These are phyloP conservation scores for Wickerhamiella lipophila DNA, from an alignment of 805 yeast species.

Conservation along the genomic window DNA sequence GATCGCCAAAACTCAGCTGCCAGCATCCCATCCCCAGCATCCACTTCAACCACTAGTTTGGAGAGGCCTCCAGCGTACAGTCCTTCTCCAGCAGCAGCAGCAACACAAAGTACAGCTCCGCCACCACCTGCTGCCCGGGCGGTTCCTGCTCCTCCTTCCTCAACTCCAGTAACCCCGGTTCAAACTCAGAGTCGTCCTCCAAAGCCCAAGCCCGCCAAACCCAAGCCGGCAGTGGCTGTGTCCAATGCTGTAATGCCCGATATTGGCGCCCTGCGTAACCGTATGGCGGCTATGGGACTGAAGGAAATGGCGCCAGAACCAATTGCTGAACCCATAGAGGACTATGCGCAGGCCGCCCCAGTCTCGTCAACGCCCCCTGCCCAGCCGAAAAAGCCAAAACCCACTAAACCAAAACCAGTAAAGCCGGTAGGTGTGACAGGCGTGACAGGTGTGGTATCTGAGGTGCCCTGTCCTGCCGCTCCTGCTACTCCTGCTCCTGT, in stretches of 20 bases:
- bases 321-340: background rate
- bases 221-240: conserved; percentile 7
- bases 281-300: conserved; percentile 9
- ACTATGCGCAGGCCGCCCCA: background rate
- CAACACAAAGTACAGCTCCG: too few relatives aligned
- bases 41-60: background rate
- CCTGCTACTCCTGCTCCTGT: conserved; percentile 2
- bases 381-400: conserved; percentile 3
- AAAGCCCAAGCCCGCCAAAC: conserved; percentile 19
- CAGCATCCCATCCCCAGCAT: background rate
- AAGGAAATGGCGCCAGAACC: background rate
- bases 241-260: conserved; percentile 3
- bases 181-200: conserved; percentile 13
- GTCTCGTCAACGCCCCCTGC: background rate
- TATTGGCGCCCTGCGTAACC: background rate
- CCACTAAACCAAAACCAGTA: background rate
- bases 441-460: too few relatives aligned
- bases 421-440: too few relatives aligned
- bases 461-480: too few relatives aligned
- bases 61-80: conserved; percentile 14
- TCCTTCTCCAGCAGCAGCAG: too few relatives aligned
- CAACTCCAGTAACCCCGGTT: too few relatives aligned
- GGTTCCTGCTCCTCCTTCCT: background rate
- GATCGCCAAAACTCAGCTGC: background rate
- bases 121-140: conserved; percentile 15